Conservation (phyloP, 2,329 filamentous ascomycete species). For the Talaromyces albobiverticillius region DNA sequence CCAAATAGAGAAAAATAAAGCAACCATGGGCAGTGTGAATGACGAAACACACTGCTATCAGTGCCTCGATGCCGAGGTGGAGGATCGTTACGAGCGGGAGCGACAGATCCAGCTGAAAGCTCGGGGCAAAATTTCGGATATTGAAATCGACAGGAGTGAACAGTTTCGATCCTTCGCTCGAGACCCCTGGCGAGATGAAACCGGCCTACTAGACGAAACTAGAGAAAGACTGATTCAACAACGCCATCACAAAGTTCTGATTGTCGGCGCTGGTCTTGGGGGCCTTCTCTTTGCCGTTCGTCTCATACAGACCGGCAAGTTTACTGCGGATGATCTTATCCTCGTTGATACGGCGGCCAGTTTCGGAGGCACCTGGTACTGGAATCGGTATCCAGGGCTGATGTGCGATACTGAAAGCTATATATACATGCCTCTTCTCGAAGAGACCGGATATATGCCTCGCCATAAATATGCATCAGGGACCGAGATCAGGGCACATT, state of each 20-base stretch:
- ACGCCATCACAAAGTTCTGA: constrained; percentile 20
- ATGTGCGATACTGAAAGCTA: constrained; percentile 60
- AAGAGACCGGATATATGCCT: constrained; percentile 60
- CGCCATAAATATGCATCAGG: constrained; percentile 48
- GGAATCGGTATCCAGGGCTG: constrained; percentile 49
- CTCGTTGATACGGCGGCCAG: constrained; percentile 45
- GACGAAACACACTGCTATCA: no score
- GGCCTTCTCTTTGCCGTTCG: constrained; percentile 43
- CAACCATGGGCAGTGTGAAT: no score
- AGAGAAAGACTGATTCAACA: no score
- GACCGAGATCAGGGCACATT: constrained; percentile 47
- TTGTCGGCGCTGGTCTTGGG: constrained; percentile 46
- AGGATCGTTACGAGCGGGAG: no score
- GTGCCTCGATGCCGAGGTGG: no score
- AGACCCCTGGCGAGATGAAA: no score
- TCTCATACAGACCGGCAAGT: constrained; percentile 35
- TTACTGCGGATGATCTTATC: constrained; percentile 18
- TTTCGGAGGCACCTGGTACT: constrained; percentile 51
- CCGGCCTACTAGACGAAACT: no score
- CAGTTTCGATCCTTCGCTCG: no score
- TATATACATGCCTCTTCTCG: constrained; percentile 59
- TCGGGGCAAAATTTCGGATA: no score
- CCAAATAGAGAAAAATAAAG: no score
- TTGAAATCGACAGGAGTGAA: no score
- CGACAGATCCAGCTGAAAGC: no score